A percentile compares a stretch with the other conserved stretches of the same genome.
Conservation (phyloP, 2,329 filamentous ascomycete species). For the Trichoderma sp. region DNA sequence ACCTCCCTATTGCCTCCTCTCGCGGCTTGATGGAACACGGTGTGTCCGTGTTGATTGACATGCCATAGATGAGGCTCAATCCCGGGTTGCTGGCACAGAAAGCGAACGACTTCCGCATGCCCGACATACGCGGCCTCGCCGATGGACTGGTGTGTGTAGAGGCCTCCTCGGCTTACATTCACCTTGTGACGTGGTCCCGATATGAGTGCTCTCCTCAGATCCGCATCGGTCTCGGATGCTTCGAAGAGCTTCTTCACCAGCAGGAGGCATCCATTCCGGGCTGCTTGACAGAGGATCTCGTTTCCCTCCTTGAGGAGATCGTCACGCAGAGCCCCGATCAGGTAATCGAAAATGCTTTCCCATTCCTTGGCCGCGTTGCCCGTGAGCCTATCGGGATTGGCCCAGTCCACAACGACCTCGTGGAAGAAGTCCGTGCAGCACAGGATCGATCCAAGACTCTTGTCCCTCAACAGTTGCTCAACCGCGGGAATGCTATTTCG, state of each 20-base stretch:
- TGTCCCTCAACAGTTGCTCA: not conserved
- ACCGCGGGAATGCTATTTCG: not conserved
- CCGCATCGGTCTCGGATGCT: not conserved
- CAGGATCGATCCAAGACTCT: not conserved
- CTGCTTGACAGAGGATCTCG: not conserved
- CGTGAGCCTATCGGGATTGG: not conserved
- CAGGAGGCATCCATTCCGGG: not conserved
- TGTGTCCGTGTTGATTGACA: constrained; percentile 2
- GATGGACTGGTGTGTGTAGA: constrained; percentile 12
- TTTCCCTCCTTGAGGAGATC: not conserved
- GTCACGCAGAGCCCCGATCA: not conserved
- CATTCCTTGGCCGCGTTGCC: not conserved
- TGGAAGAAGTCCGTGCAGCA: not conserved
- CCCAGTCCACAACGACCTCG: not conserved
- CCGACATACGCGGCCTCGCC: constrained; percentile 12
- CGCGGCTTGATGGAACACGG: constrained; percentile 1
- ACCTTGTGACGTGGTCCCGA: not conserved
- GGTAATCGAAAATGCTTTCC: not conserved
- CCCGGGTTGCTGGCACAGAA: constrained; percentile 18
- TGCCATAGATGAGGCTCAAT: constrained; percentile 13
- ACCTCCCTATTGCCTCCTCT: not conserved
- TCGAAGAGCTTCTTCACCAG: not conserved
- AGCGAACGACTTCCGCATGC: constrained; percentile 3
- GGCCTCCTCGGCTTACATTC: not conserved
- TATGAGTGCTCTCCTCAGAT: not conserved